phyloP scores from a whole-genome alignment of 139 green algal species.

The Mesotaenium endlicherianum region DNA sequence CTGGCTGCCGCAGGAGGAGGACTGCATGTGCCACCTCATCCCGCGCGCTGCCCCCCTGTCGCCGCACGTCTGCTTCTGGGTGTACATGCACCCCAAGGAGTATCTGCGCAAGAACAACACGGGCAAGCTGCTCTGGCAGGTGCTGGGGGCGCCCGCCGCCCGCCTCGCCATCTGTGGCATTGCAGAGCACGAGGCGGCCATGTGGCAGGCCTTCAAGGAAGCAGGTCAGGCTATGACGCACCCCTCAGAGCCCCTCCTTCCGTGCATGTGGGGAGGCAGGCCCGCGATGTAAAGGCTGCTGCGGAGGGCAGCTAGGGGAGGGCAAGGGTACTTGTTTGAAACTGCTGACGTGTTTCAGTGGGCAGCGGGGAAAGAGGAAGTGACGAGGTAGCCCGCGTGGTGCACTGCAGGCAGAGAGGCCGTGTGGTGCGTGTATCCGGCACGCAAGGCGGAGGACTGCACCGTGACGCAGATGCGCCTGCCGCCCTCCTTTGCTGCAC shows the following conservation, averaged over 20 bases:
- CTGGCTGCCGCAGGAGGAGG: slow-evolving; percentile 22
- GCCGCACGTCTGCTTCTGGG: slow-evolving; percentile 1
- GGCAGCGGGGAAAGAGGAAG: no score
- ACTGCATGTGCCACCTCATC: slow-evolving; percentile 20
- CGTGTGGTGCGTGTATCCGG: slow-evolving; percentile 29
- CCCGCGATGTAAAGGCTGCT: no score
- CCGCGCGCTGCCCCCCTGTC: not conserved
- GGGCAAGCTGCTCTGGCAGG: slow-evolving; percentile 50
- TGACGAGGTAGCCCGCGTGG: no score
- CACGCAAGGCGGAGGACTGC: not conserved
- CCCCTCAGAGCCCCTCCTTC: no score
- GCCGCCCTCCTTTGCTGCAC: not conserved
- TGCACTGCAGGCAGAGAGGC: slow-evolving; percentile 3
- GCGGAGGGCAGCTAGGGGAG: no score
- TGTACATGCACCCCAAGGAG: slow-evolving; percentile 53
- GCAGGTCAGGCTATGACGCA: slow-evolving; percentile 12
- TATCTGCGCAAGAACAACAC: slow-evolving; percentile 51
- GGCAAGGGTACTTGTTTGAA: no score
- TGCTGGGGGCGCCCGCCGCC: slow-evolving; percentile 13
- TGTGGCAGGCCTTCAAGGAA: slow-evolving; percentile 34
- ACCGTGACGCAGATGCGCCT: not conserved
- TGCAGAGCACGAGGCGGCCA: slow-evolving; percentile 26
- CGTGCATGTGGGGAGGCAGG: no score
- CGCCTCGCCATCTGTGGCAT: slow-evolving; percentile 41
- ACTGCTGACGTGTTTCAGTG: no score